Evolutionary conservation across 2,329 filamentous ascomycete genomes (phyloP).

Genomic region (Trichophyton verrucosum): DNA sequence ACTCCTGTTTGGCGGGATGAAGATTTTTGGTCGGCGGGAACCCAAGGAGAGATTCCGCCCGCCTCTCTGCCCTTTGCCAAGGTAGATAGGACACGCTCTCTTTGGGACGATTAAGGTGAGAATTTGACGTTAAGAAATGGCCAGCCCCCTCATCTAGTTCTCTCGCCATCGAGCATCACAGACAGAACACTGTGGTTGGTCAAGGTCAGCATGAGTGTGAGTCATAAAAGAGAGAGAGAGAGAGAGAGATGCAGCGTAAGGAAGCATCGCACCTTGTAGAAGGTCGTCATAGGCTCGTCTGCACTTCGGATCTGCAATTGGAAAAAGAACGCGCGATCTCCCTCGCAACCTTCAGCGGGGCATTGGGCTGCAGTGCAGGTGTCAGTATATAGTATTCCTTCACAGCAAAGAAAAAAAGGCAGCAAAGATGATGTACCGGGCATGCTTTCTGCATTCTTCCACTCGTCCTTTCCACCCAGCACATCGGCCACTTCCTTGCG

Average conservation of each 20-base stretch:
- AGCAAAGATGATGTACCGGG: slow-evolving; percentile 35
- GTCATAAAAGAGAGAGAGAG: not conserved
- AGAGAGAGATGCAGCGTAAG: no score
- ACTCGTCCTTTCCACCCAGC: slow-evolving; percentile 74
- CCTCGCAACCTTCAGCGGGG: slow-evolving; percentile 65
- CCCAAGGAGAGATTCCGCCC: not conserved
- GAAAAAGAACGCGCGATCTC: slow-evolving; percentile 80
- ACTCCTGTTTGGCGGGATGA: not conserved
- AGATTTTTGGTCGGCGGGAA: not conserved
- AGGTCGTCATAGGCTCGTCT: slow-evolving; percentile 96
- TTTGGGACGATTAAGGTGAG: no score
- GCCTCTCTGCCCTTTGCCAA: not conserved
- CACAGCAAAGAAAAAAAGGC: not conserved
- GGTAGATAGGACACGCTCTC: not conserved
- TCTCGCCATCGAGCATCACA: slow-evolving; percentile 39
- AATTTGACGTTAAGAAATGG: no score
- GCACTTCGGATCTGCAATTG: slow-evolving; percentile 96
- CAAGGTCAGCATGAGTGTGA: not conserved
- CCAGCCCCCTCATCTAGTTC: slow-evolving; percentile 24
- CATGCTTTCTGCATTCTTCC: slow-evolving; percentile 83
- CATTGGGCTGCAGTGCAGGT: slow-evolving; percentile 54
- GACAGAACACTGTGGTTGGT: slow-evolving; percentile 30
- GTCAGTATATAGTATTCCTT: not conserved
- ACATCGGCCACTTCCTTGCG: slow-evolving; percentile 82
- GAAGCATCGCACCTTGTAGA: slow-evolving; percentile 56